Conservation (phyloP, 1,284 basidiomycete species). For the Grifola frondosa region DNA sequence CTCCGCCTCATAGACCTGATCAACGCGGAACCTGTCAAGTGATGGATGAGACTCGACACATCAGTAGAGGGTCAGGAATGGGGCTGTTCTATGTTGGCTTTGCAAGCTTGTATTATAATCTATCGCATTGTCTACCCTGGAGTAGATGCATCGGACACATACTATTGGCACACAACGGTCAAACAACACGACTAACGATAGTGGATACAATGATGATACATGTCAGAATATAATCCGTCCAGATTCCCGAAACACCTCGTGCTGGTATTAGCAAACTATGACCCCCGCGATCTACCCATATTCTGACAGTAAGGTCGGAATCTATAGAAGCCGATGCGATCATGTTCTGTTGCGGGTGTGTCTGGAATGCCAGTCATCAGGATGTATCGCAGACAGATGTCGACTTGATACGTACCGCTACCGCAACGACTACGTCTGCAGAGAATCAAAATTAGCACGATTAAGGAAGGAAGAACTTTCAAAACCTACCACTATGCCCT, state of each 20-base stretch:
- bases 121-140: slow-evolving; percentile 19
- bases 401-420: slow-evolving; percentile 49
- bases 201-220: not conserved
- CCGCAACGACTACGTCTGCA: slow-evolving; percentile 72
- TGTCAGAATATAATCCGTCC: too few relatives aligned
- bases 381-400: not conserved
- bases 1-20: slow-evolving; percentile 49
- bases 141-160: too few relatives aligned
- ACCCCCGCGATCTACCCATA: slow-evolving; percentile 69
- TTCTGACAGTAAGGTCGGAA: slow-evolving; percentile 71
- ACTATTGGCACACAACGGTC: slow-evolving; percentile 1
- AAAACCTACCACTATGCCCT: slow-evolving; percentile 65
- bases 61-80: too few relatives aligned
- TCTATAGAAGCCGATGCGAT: slow-evolving; percentile 85
- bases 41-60: not conserved
- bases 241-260: too few relatives aligned
- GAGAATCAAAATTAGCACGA: not conserved
- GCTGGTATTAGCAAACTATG: slow-evolving; percentile 11
- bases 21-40: slow-evolving; percentile 62
- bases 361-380: slow-evolving; percentile 41
- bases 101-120: too few relatives aligned
- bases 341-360: slow-evolving; percentile 79
- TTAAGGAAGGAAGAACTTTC: not conserved
- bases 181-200: not conserved
- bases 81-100: too few relatives aligned